Evolutionary conservation across 192 early-diverging fungal genomes (phyloP), one percentile per base, ranked within the genome.

Genomic region (Coemansia sp.): DNA sequence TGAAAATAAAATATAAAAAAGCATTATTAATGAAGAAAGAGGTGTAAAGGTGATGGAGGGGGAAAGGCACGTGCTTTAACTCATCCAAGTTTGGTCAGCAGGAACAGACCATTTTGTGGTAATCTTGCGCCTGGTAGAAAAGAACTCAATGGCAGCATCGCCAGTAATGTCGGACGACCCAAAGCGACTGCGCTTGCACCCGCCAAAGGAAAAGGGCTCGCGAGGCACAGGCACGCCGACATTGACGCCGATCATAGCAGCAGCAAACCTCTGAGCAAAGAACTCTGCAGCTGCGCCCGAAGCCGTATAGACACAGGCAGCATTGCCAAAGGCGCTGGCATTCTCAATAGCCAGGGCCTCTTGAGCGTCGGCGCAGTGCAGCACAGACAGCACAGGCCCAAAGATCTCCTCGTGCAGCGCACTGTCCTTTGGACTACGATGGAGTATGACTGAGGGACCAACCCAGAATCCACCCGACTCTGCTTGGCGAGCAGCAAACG

Each of bases 181-280:
- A 66, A 92, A 93, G 24, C 83, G 75, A 44, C 86, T 88, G 49
- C 78, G 74, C 49, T 90, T 88, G 69, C 87, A 89, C 8, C 92
- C 92, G 38, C 92, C 92, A 75, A 93, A 93, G 22, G 90, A 91
- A 60, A 93, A 93, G 44, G 92, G 92, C 67, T 93, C 92, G 24
- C 89, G 73, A 9, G 83, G 87, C 59, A 91, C 87, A 6, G 89
- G 89, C 43, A 90, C 87, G 11, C 87, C 87, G 55, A 89, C 82
- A 65, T 94, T 94, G 62, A 92, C 91, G 20, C 92, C 92, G 12
- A 91, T 76, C 92, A 94, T 94, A 9, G 86, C 91, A 2, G 92
- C 92, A 35, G 68, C 62, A 72, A 93, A 90, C n/a, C 87, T 75
- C 68, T 82, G 81, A 15, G 84, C 76, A 61, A 89, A 92, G 74